Evolutionary conservation across 192 early-diverging fungal genomes (phyloP).

Genomic region (Podila minutissima): DNA sequence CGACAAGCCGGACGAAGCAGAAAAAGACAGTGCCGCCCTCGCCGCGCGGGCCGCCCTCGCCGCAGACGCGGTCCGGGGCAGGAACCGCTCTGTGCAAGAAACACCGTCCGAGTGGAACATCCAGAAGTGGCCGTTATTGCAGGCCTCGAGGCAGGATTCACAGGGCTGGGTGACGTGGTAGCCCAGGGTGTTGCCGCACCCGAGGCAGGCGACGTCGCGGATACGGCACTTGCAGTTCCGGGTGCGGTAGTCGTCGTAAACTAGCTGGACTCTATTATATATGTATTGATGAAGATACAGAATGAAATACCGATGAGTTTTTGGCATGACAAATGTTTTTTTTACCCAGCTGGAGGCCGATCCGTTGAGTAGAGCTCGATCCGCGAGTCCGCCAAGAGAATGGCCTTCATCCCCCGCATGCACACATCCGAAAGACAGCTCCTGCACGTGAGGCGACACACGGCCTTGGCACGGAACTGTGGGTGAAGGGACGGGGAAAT

Average conservation of each 20-base stretch:
- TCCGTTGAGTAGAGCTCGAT: slow-evolving; percentile 84
- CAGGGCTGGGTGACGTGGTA: slow-evolving; percentile 84
- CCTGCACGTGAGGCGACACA: slow-evolving; percentile 73
- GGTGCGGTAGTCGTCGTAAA: slow-evolving; percentile 84
- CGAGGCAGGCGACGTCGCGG: slow-evolving; percentile 81
- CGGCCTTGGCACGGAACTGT: slow-evolving; percentile 74
- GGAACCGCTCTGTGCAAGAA: slow-evolving; percentile 32
- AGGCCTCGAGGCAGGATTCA: slow-evolving; percentile 58
- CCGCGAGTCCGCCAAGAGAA: slow-evolving; percentile 77
- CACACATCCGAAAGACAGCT: slow-evolving; percentile 73
- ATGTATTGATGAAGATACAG: too few relatives aligned
- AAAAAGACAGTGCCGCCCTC: slow-evolving; percentile 2
- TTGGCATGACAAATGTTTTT: too few relatives aligned
- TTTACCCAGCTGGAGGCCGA: slow-evolving; percentile 67
- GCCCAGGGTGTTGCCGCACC: slow-evolving; percentile 75
- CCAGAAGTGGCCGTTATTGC: slow-evolving; percentile 75
- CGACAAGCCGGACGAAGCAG: neutral
- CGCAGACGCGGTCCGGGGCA: slow-evolving; percentile 22
- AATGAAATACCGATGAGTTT: too few relatives aligned
- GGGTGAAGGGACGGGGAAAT: slow-evolving; percentile 49
- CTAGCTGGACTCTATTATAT: slow-evolving; percentile 67
- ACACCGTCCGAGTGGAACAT: slow-evolving; percentile 67
- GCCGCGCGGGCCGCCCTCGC: neutral
- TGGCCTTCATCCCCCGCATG: slow-evolving; percentile 84
- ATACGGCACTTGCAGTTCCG: slow-evolving; percentile 81